These are phyloP conservation scores for Coffea humblotiana DNA, from an alignment of 305 asterid species.

Conservation along the genomic window DNA sequence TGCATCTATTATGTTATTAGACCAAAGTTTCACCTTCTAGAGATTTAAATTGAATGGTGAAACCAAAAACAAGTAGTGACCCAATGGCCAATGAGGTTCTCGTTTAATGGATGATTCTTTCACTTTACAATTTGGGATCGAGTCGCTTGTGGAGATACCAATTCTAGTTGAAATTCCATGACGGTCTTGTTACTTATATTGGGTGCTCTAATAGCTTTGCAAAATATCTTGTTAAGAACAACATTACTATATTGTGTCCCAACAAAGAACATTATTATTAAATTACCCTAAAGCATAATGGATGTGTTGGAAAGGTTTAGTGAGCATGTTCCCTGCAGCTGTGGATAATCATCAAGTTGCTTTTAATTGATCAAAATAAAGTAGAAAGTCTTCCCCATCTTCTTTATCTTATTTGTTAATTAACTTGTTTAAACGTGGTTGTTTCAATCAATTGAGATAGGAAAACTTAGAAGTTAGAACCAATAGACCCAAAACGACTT, in stretches of 20 bases:
- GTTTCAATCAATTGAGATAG: neutral
- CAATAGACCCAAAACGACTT: neutral
- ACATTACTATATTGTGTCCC: neutral
- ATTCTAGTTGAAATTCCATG: neutral
- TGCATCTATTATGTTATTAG: too few species aligned
- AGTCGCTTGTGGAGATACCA: neutral
- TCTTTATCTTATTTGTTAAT: neutral
- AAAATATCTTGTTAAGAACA: conserved; percentile 10
- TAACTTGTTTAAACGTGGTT: neutral
- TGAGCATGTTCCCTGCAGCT: conserved; percentile 13
- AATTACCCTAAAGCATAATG: conserved; percentile 6
- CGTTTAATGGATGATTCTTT: neutral
- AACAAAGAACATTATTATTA: neutral
- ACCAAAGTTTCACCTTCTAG: too few species aligned
- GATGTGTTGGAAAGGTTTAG: conserved; percentile 24
- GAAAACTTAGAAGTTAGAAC: neutral
- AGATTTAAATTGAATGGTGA: neutral
- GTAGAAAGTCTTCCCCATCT: neutral
- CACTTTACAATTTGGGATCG: neutral
- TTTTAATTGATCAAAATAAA: conserved; percentile 5
- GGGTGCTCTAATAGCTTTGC: conserved; percentile 6
- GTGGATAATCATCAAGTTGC: conserved; percentile 19
- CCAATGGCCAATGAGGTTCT: neutral
- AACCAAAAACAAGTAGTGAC: neutral
- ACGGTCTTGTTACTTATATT: too few species aligned